Percentiles rank a stretch among this genome's conserved stretches.
These are phyloP conservation scores for Piper betle DNA, from an alignment of 164 flowering plant species.

Conservation along the genomic window DNA sequence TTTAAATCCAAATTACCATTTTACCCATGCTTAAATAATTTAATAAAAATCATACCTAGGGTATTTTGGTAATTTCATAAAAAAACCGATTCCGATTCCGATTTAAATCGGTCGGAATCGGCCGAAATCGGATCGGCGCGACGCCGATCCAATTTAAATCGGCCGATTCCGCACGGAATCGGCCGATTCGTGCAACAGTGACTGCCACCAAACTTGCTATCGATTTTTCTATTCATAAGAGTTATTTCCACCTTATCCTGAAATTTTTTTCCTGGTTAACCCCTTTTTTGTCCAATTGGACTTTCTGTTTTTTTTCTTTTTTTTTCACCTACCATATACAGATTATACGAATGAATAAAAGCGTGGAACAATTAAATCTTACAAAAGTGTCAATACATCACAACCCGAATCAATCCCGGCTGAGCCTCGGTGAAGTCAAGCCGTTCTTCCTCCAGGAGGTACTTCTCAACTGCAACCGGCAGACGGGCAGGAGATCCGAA, in stretches of 20 bases:
- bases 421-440: conserved; percentile 82
- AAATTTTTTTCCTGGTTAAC: conserved; percentile 4
- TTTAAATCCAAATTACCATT: too few relatives aligned
- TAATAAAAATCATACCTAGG: too few relatives aligned
- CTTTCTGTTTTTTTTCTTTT: conserved; percentile 2
- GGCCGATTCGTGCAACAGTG: too few relatives aligned
- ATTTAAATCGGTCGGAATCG: too few relatives aligned
- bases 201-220: conserved; percentile 1
- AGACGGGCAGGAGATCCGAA: conserved; percentile 82
- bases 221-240: conserved; percentile 4
- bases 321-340: conserved; percentile 36
- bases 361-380: conserved; percentile 16
- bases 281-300: conserved; percentile 5
- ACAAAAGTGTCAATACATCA: conserved; percentile 48
- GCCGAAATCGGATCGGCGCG: too few relatives aligned
- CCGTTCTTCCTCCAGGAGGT: conserved; percentile 79
- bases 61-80: too few relatives aligned
- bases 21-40: too few relatives aligned
- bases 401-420: conserved; percentile 90
- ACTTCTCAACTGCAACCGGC: conserved; percentile 76
- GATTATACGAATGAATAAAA: conserved; percentile 29
- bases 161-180: too few relatives aligned
- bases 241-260: not conserved
- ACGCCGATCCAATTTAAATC: too few relatives aligned
- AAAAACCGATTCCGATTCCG: too few relatives aligned